Percentiles rank a stretch among this genome's conserved stretches.
Conservation (phyloP, 2,329 filamentous ascomycete species). For the Fusarium nisikadoi region DNA sequence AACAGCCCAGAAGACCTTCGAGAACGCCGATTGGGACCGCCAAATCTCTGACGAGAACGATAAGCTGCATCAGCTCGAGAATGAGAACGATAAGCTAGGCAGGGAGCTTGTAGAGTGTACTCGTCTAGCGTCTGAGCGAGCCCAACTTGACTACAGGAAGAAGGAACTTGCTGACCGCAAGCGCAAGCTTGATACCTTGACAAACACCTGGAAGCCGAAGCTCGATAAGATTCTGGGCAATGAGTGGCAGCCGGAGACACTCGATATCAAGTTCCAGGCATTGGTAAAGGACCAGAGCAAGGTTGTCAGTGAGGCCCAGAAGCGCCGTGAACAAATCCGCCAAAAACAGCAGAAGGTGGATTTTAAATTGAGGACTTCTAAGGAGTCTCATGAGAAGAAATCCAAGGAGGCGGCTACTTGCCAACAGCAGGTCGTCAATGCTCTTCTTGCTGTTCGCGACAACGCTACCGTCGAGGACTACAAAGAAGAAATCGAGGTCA, state of each 20-base stretch:
- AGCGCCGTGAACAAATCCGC: constrained; percentile 74
- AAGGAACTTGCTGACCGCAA: constrained; percentile 81
- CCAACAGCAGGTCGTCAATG: constrained; percentile 65
- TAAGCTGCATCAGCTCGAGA: constrained; percentile 75
- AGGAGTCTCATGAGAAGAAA: constrained; percentile 72
- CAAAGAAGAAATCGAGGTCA: constrained; percentile 59
- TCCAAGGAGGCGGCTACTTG: constrained; percentile 70
- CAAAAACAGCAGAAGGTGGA: constrained; percentile 82
- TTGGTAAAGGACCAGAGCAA: constrained; percentile 67
- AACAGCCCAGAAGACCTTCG: constrained; percentile 70
- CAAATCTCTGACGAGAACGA: constrained; percentile 74
- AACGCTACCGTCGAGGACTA: constrained; percentile 65
- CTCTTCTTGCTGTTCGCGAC: constrained; percentile 58
- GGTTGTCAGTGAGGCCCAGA: constrained; percentile 71
- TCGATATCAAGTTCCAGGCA: constrained; percentile 78
- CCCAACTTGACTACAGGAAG: constrained; percentile 83
- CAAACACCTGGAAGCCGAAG: constrained; percentile 76
- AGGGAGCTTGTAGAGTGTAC: constrained; percentile 87
- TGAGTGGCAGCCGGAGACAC: constrained; percentile 74
- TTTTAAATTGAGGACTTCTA: constrained; percentile 73
- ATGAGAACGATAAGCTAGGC: constrained; percentile 76
- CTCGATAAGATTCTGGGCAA: constrained; percentile 71
- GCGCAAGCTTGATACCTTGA: constrained; percentile 80
- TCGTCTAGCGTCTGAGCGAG: constrained; percentile 81
- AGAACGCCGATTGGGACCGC: constrained; percentile 73